These are phyloP conservation scores for Immersiporthe knoxdaviesiana DNA, from an alignment of 2,329 filamentous ascomycete species.

Conservation along the genomic window DNA sequence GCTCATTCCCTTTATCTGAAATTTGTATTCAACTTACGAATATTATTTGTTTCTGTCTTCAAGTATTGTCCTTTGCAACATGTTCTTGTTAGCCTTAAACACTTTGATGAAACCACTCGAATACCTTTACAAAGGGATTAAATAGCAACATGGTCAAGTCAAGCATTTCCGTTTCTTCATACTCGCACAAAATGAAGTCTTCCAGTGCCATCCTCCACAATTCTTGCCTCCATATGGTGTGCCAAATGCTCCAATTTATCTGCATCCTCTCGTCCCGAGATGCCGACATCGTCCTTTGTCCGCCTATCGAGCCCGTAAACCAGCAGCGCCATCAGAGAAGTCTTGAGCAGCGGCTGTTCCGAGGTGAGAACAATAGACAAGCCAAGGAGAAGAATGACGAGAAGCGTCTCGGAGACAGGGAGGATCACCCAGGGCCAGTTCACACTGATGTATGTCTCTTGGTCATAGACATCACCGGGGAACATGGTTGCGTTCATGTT, in stretches of 20 bases:
- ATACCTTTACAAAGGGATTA: too few relatives aligned
- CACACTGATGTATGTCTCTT: conserved; percentile 37
- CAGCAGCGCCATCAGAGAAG: conserved; percentile 6
- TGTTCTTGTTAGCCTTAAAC: too few relatives aligned
- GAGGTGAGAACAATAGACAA: background rate
- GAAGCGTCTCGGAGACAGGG: conserved; percentile 31
- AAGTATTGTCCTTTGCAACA: too few relatives aligned
- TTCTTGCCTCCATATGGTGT: background rate
- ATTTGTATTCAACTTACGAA: too few relatives aligned
- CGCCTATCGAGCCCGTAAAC: conserved; percentile 4
- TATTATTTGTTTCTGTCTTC: too few relatives aligned
- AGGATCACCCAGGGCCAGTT: conserved; percentile 39
- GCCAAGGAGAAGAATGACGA: conserved; percentile 34
- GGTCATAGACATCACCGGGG: conserved; percentile 31
- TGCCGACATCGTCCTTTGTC: background rate
- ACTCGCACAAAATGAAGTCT: background rate
- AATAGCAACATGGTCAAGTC: too few relatives aligned
- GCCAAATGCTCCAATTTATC: conserved; percentile 11
- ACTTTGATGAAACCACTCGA: too few relatives aligned
- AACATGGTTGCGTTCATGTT: conserved; percentile 28
- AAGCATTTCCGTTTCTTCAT: too few relatives aligned
- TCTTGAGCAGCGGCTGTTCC: conserved; percentile 7
- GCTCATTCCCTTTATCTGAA: too few relatives aligned
- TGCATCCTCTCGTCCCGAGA: background rate
- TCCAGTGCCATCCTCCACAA: background rate